A percentile compares a stretch with the other conserved stretches of the same genome.
Evolutionary conservation across 2,329 filamentous ascomycete genomes (phyloP).

Genomic region (Ascochyta pisi): DNA sequence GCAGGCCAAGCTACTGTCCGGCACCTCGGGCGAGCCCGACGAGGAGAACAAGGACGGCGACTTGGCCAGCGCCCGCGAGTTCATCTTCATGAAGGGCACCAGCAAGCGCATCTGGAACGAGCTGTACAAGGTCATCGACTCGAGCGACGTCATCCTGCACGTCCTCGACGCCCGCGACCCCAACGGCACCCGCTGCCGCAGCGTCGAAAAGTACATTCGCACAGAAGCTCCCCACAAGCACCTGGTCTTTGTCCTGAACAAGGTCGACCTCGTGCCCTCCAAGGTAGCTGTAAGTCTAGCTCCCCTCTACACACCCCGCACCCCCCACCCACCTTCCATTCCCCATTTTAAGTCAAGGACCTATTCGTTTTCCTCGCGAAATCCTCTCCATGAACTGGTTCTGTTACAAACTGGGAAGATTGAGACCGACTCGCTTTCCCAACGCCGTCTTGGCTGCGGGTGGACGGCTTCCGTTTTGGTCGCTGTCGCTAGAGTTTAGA

Average conservation of each 20-base stretch:
- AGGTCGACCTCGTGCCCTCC: constrained; percentile 91
- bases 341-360: constrained; percentile 91
- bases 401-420: constrained; percentile 99
- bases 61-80: constrained; percentile 58
- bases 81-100: constrained; percentile 93
- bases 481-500: constrained; percentile 73
- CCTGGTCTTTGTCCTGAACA: constrained; percentile 86
- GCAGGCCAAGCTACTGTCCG: constrained; percentile 77
- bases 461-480: constrained; percentile 90
- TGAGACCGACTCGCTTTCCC: constrained; percentile 73
- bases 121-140: constrained; percentile 93
- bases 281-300: constrained; percentile 84
- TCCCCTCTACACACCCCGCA: constrained; percentile 15
- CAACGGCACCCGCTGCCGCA: constrained; percentile 81
- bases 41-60: constrained; percentile 55
- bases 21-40: constrained; percentile 66
- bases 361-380: constrained; percentile 62
- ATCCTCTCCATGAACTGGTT: constrained; percentile 72
- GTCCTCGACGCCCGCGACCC: constrained; percentile 42
- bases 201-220: constrained; percentile 90
- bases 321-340: constrained; percentile 59
- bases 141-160: constrained; percentile 90
- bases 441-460: constrained; percentile 69
- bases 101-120: constrained; percentile 88
- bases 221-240: constrained; percentile 97